These are phyloP conservation scores for Allium sativum DNA, from an alignment of 106 monocot species.

Conservation along the genomic window DNA sequence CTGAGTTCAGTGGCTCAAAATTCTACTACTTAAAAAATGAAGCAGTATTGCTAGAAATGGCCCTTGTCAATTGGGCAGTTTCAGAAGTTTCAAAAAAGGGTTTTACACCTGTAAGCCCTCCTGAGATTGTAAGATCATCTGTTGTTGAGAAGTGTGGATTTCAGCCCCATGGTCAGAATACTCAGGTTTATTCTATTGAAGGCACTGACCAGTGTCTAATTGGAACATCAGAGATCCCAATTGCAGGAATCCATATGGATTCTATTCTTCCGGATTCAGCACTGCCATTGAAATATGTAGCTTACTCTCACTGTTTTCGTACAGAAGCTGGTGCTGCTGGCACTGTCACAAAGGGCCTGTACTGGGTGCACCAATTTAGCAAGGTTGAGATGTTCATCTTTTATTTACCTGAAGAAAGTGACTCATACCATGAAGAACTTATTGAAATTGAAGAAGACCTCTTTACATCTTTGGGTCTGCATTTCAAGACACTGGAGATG, in stretches of 20 bases:
- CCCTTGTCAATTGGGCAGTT: conserved; percentile 82
- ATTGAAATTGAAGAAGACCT: conserved; percentile 84
- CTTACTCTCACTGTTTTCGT: conserved; percentile 89
- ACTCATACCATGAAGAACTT: conserved; percentile 78
- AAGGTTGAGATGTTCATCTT: conserved; percentile 99
- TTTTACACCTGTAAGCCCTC: conserved; percentile 78
- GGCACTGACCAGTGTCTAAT: conserved; percentile 91
- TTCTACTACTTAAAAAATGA: conserved; percentile 97
- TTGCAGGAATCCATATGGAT: conserved; percentile 96
- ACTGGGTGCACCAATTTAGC: conserved; percentile 97
- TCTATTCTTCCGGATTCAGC: conserved; percentile 71
- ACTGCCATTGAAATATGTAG: conserved; percentile 91
- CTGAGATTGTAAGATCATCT: conserved; percentile 91
- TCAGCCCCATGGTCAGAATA: conserved; percentile 88
- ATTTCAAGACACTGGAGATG: conserved; percentile 97
- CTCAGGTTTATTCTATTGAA: conserved; percentile 96
- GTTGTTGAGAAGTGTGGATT: conserved; percentile 97
- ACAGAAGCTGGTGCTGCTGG: conserved; percentile 99
- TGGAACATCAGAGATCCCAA: conserved; percentile 96
- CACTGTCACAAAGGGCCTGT: conserved; percentile 70
- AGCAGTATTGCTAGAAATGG: conserved; percentile 93
- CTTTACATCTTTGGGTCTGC: conserved; percentile 85
- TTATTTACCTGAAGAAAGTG: conserved; percentile 80
- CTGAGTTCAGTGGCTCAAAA: conserved; percentile 98
- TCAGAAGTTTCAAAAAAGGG: conserved; percentile 68